A percentile compares a stretch with the other conserved stretches of the same genome.
Evolutionary conservation across 2,329 filamentous ascomycete genomes (phyloP).

Genomic region (Venturia carpophila): DNA sequence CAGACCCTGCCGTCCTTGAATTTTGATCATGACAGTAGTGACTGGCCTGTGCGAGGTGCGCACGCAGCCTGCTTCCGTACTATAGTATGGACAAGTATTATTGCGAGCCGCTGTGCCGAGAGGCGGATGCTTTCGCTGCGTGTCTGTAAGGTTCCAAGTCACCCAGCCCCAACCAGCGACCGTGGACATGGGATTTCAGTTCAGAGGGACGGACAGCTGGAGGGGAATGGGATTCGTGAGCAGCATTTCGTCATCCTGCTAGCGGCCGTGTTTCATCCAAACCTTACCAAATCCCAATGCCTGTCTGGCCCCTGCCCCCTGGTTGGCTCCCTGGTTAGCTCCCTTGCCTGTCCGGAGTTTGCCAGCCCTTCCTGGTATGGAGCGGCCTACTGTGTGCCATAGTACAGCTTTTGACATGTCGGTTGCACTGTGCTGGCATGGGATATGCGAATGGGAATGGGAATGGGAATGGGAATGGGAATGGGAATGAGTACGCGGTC

Average conservation of each 20-base stretch:
- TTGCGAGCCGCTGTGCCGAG: no score
- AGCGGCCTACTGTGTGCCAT: neutral
- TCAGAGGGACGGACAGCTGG: no score
- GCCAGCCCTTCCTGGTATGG: neutral
- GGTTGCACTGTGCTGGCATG: neutral
- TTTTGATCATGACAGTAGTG: no score
- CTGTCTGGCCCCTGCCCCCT: neutral
- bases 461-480: neutral
- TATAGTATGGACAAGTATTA: no score
- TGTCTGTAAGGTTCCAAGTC: no score
- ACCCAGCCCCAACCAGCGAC: neutral
- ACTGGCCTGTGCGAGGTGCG: no score
- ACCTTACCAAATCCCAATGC: neutral
- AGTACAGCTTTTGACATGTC: neutral
- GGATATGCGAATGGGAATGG: neutral
- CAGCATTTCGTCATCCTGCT: slow-evolving; percentile 11
- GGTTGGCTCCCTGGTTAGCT: neutral
- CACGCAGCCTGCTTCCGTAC: no score
- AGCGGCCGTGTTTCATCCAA: neutral
- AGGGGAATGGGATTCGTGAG: slow-evolving; percentile 5
- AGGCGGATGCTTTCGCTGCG: neutral
- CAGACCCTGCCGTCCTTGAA: no score
- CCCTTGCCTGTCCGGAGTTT: neutral
- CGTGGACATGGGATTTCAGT: neutral
- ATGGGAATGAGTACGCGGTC: neutral